phyloP scores from a whole-genome alignment of 2,329 filamentous ascomycete species.

The Emericellopsis atlantica region DNA sequence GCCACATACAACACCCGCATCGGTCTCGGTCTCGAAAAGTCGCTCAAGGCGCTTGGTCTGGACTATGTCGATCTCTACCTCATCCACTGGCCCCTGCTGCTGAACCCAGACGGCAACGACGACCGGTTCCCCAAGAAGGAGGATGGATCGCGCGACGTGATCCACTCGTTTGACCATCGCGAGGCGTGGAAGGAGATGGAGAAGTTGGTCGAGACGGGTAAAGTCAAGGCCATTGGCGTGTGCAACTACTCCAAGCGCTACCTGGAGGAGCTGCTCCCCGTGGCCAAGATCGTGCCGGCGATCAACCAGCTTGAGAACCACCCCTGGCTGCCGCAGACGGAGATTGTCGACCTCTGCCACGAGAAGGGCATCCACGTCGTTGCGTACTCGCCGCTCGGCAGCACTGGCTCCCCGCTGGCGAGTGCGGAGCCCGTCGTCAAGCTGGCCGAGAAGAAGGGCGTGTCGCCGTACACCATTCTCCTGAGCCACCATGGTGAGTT shows the following conservation, averaged over 20 bases:
- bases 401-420: constrained; percentile 51
- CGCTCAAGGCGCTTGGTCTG: constrained; percentile 58
- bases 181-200: constrained; percentile 72
- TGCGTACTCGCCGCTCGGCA: constrained; percentile 57
- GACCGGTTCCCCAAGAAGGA: constrained; percentile 62
- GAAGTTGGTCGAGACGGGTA: constrained; percentile 46
- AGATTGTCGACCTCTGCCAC: constrained; percentile 57
- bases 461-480: constrained; percentile 48
- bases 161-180: constrained; percentile 55
- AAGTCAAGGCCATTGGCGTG: constrained; percentile 40
- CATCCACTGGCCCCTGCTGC: constrained; percentile 72
- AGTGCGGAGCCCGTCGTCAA: constrained; percentile 49
- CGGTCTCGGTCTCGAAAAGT: constrained; percentile 59
- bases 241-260: constrained; percentile 46
- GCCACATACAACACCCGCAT: constrained; percentile 63
- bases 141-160: constrained; percentile 64
- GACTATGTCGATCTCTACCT: constrained; percentile 75
- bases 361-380: constrained; percentile 59
- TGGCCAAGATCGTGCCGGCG: constrained; percentile 43
- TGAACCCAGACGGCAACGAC: constrained; percentile 64
- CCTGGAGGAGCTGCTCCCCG: constrained; percentile 39
- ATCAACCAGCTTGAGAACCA: constrained; percentile 68
- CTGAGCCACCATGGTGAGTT: constrained; percentile 59
- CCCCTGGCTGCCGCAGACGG: constrained; percentile 57
- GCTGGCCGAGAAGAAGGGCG: constrained; percentile 50